These are phyloP conservation scores for Acanthamoeba healyi DNA, from an alignment of 208 protist genomes.

Conservation along the genomic window DNA sequence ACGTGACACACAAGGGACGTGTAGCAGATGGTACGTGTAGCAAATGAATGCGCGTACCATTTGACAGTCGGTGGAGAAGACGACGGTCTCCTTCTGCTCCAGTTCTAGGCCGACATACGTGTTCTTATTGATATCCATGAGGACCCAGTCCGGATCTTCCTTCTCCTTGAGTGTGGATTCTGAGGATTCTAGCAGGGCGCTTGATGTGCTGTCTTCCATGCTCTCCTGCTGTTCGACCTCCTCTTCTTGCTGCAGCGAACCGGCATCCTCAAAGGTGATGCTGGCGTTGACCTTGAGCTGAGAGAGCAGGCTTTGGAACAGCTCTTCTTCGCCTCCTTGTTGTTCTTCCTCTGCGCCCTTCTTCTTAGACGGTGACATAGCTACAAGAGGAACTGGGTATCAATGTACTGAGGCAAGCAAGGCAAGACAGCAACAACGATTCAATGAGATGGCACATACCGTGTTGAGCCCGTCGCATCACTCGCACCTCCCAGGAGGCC, in stretches of 20 bases:
- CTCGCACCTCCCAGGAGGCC: conserved; percentile 35
- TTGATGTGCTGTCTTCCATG: not conserved
- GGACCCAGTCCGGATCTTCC: conserved; percentile 37
- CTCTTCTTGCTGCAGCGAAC: conserved; percentile 46
- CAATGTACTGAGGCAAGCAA: too few species aligned
- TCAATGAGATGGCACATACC: not conserved
- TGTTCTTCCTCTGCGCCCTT: not conserved
- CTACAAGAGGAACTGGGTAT: not conserved
- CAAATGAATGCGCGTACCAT: not conserved
- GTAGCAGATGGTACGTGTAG: not conserved
- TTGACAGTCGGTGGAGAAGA: conserved; percentile 39
- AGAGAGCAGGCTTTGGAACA: conserved; percentile 29
- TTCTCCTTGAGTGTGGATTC: not conserved
- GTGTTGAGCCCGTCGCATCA: not conserved
- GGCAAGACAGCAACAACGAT: not conserved
- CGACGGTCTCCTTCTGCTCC: conserved; percentile 36
- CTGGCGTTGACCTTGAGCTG: conserved; percentile 37
- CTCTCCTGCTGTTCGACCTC: not conserved
- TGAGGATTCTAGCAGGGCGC: not conserved
- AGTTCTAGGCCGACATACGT: not conserved
- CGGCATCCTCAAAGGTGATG: conserved; percentile 35
- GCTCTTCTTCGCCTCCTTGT: not conserved
- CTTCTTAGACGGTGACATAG: not conserved
- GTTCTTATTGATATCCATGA: conserved; percentile 34
- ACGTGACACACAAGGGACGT: not conserved